Percentiles rank a stretch among this genome's conserved stretches.
These are phyloP conservation scores for Verbascum thapsus DNA, from an alignment of 257 asterid species.

Conservation along the genomic window DNA sequence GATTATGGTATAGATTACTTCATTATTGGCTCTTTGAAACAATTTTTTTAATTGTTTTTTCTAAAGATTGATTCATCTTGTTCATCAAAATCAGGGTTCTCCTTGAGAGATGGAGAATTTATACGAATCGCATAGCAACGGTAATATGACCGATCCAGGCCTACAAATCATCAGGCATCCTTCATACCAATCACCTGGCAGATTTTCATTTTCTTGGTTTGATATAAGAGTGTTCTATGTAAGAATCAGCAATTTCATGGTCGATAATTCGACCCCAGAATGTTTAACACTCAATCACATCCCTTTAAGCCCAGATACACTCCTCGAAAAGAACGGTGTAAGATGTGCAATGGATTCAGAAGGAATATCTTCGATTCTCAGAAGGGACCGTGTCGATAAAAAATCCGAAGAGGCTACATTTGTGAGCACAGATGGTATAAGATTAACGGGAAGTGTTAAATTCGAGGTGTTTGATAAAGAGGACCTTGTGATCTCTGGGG, in stretches of 20 bases:
- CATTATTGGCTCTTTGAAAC: background rate
- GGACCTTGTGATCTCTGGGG: constrained; percentile 69
- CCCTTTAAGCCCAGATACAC: constrained; percentile 62
- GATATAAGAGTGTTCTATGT: constrained; percentile 69
- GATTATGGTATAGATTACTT: background rate
- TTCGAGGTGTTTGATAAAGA: constrained; percentile 69
- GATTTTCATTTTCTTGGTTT: constrained; percentile 57
- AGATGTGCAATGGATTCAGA: constrained; percentile 61
- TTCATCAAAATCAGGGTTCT: constrained; percentile 37
- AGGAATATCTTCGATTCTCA: constrained; percentile 68
- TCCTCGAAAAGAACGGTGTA: constrained; percentile 78
- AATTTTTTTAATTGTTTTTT: background rate
- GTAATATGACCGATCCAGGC: constrained; percentile 48
- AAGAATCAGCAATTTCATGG: constrained; percentile 66
- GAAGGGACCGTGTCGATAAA: constrained; percentile 77
- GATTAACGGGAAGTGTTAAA: constrained; percentile 67
- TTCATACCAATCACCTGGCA: constrained; percentile 42
- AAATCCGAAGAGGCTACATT: constrained; percentile 88
- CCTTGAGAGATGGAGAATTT: constrained; percentile 54
- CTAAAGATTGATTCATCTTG: background rate
- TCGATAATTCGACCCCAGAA: constrained; percentile 73
- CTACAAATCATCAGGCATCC: constrained; percentile 64
- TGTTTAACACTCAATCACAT: constrained; percentile 66
- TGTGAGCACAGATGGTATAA: constrained; percentile 76
- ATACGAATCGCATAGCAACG: constrained; percentile 48